These are phyloP conservation scores for Quercus phellos DNA, from an alignment of 331 rosid genomes.

Conservation along the genomic window DNA sequence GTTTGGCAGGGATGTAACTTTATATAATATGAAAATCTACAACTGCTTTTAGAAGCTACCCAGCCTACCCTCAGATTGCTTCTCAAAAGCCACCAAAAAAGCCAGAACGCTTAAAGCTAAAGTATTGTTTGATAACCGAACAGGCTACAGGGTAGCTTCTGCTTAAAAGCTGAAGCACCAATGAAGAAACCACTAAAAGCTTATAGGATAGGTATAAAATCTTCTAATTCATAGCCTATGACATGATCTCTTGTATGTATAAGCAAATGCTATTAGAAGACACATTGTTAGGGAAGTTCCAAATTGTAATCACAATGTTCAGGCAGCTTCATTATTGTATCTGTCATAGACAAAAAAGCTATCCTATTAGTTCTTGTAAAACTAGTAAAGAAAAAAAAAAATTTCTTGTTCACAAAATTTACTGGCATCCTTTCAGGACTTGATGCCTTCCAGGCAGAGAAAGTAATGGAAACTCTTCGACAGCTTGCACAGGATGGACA, in stretches of 20 bases:
- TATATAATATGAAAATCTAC: no score
- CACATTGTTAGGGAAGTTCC: not conserved
- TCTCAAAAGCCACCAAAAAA: no score
- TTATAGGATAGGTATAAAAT: no score
- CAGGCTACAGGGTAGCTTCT: not conserved
- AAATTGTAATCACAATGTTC: not conserved
- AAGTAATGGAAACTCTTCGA: constrained; percentile 83
- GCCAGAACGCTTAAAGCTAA: no score
- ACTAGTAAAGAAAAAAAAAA: not conserved
- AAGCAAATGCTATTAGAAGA: not conserved
- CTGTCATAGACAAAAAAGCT: not conserved
- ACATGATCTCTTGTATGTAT: not conserved
- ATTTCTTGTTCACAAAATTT: constrained; percentile 11
- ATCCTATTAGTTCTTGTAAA: not conserved
- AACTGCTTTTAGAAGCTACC: no score
- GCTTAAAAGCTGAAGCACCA: not conserved
- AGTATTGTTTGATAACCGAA: not conserved
- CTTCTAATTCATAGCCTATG: not conserved
- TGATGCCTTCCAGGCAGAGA: constrained; percentile 97
- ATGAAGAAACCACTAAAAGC: no score
- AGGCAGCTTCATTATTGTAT: not conserved
- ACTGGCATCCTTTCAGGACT: constrained; percentile 57
- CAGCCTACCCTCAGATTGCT: no score
- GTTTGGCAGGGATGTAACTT: no score
- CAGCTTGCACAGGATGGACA: constrained; percentile 90